Evolutionary conservation across 225 moss, liverwort and hornwort species (phyloP), one percentile per base, ranked within the genome.

Genomic region (Physcomitrellopsis africana): DNA sequence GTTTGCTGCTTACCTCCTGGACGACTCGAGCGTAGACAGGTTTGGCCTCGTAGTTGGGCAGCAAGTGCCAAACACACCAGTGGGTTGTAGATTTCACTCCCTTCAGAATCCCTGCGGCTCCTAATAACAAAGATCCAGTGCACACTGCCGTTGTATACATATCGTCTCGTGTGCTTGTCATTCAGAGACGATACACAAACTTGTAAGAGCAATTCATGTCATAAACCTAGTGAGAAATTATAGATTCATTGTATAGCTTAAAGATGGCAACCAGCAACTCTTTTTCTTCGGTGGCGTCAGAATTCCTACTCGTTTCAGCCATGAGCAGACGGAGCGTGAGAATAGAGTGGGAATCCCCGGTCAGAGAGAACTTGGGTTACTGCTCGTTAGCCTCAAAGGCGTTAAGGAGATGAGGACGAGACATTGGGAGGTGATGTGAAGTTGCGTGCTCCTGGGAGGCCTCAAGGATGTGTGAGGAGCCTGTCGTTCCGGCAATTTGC

Each of bases 61-160:
- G 67, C 44, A 61, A 59, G 41, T 67, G 81, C 53, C 49, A 42
- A 18, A 46, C 41, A 41, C 60, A 51, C 91, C 86, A 92, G 68
- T 89, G 86, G 9, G 83, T 86, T 5, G 83, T 86, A 22, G 82
- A 87, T 23, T 72, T 19, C 16, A 68, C 18, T 42, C 82, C 87
- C 27, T 87, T 77, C 51, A 95, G 58, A 60, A 92, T 65, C 52
- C 89, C 89, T 8, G 87, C 91, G 9, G 85, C 89, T 53, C 81
- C 92, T 41, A 90, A 84, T 55, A 91, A 75, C 74, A 89, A 53
- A 0, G 86, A 72, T 10, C 89, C 86, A 2, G 83, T 83, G 69
- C 87, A 86, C 6, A 91, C 89, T n/a, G 89, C 88, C 11, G 89
- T 85, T 16, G 85, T 85, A 76, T 80, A 92, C 58, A 54, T 19